Conservation (phyloP, 352 stramenopile genomes). For the Globisporangium parvum region DNA sequence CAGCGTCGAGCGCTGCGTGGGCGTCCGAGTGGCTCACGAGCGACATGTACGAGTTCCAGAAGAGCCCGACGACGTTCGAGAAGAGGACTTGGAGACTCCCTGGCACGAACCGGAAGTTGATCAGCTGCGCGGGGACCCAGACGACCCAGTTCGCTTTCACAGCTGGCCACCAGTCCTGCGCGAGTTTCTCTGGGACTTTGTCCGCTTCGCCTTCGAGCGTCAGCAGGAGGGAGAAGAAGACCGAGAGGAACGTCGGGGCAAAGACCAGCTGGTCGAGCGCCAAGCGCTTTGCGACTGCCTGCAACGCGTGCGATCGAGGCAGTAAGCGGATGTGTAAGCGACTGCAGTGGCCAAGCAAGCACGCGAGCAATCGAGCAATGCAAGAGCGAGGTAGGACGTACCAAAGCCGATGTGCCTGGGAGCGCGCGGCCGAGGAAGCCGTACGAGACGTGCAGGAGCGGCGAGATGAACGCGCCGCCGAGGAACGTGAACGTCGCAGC, state of each 20-base stretch:
- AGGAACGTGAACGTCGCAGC: slow-evolving; percentile 61
- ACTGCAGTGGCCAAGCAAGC: neutral
- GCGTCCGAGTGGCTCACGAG: slow-evolving; percentile 53
- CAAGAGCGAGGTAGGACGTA: slow-evolving; percentile 4
- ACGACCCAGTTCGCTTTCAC: slow-evolving; percentile 76
- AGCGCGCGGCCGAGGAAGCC: slow-evolving; percentile 36
- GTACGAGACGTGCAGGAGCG: slow-evolving; percentile 81
- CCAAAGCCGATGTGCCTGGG: slow-evolving; percentile 24
- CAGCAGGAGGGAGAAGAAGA: slow-evolving; percentile 70
- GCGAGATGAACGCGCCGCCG: slow-evolving; percentile 56
- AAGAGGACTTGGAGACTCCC: slow-evolving; percentile 78
- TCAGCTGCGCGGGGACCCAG: slow-evolving; percentile 73
- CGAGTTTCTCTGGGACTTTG: slow-evolving; percentile 58
- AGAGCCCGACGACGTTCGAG: slow-evolving; percentile 69
- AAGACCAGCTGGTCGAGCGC: slow-evolving; percentile 77
- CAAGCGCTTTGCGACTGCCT: slow-evolving; percentile 57
- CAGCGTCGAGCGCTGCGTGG: neutral
- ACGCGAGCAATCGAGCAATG: too few relatives aligned
- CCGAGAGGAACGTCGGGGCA: slow-evolving; percentile 57
- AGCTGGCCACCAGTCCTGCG: slow-evolving; percentile 67
- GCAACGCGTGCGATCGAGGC: neutral
- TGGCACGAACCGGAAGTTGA: slow-evolving; percentile 81
- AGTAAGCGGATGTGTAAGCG: neutral
- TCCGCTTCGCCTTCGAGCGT: slow-evolving; percentile 48
- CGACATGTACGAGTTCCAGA: slow-evolving; percentile 84